Conservation (phyloP, 2,329 filamentous ascomycete genomes). For the Colletotrichum ledebouriae region DNA sequence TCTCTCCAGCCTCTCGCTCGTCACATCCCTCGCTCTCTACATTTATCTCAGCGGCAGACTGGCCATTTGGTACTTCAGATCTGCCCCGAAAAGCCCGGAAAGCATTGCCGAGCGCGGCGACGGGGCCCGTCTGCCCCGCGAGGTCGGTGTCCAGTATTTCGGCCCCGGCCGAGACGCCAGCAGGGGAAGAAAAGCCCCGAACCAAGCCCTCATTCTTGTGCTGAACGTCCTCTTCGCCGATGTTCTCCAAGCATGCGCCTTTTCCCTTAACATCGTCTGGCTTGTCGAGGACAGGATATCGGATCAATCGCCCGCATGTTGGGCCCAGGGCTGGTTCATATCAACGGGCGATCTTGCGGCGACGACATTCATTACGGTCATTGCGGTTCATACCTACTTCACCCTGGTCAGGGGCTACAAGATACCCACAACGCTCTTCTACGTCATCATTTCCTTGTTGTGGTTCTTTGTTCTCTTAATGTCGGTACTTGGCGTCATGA, state of each 20-base stretch:
- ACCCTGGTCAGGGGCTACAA: slow-evolving; percentile 64
- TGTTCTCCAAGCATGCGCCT: slow-evolving; percentile 68
- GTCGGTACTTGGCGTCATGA: slow-evolving; percentile 30
- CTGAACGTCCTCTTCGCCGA: slow-evolving; percentile 72
- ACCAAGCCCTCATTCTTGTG: slow-evolving; percentile 71
- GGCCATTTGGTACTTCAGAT: slow-evolving; percentile 50
- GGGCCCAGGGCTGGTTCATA: slow-evolving; percentile 69
- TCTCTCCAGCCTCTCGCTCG: slow-evolving; percentile 53
- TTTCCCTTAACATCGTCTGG: slow-evolving; percentile 68
- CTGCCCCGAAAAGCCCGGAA: slow-evolving; percentile 48
- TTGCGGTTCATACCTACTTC: slow-evolving; percentile 70
- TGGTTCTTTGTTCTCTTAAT: slow-evolving; percentile 60
- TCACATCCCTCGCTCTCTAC: slow-evolving; percentile 50
- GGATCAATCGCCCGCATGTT: slow-evolving; percentile 62
- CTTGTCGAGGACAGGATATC: slow-evolving; percentile 61
- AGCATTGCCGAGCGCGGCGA: slow-evolving; percentile 40
- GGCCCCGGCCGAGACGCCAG: slow-evolving; percentile 41
- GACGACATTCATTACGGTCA: slow-evolving; percentile 69
- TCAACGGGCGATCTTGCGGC: slow-evolving; percentile 70
- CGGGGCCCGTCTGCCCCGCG: slow-evolving; percentile 42
- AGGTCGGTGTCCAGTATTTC: slow-evolving; percentile 38
- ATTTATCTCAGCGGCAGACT: slow-evolving; percentile 54
- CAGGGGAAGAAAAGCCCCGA: slow-evolving; percentile 47
- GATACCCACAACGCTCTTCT: slow-evolving; percentile 59
- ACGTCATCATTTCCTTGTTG: slow-evolving; percentile 54